These are phyloP conservation scores for Limtongia smithiae DNA, from an alignment of 805 yeast species.

Conservation along the genomic window DNA sequence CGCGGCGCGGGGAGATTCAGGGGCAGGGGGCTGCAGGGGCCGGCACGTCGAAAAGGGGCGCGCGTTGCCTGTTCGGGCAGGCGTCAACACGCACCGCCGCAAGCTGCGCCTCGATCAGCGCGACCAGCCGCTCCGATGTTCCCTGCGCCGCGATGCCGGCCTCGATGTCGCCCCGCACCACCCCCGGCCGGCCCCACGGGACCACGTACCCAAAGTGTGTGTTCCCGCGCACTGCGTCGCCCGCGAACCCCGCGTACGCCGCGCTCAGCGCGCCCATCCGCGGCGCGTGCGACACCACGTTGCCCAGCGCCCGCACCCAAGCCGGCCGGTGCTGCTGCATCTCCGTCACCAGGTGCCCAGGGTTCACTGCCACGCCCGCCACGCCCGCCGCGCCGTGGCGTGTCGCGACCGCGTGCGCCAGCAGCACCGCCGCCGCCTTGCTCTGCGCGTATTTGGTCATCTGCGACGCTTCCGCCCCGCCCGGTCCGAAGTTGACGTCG, in stretches of 20 bases:
- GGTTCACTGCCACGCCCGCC: constrained; percentile 23
- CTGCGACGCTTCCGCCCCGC: constrained; percentile 1
- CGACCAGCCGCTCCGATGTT: constrained; percentile 38
- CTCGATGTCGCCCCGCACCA: constrained; percentile 8
- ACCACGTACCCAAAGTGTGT: constrained; percentile 41
- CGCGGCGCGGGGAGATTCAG: constrained; percentile 94
- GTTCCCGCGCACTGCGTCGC: constrained; percentile 36
- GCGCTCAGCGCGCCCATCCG: constrained; percentile 46
- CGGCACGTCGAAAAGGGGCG: constrained; percentile 82
- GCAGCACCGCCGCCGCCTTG: constrained; percentile 41
- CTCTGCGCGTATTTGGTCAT: constrained; percentile 42
- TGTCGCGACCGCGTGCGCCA: constrained; percentile 17
- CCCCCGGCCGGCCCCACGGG: constrained; percentile 45
- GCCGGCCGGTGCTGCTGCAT: constrained; percentile 28
- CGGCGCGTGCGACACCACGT: constrained; percentile 23
- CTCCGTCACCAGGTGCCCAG: constrained; percentile 24
- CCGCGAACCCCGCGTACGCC: constrained; percentile 44
- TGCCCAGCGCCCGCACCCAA: constrained; percentile 22
- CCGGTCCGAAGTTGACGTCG: constrained; percentile 35
- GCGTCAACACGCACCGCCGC: no score
- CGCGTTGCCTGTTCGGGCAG: no score
- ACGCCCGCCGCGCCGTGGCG: constrained; percentile 6
- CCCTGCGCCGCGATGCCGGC: constrained; percentile 8
- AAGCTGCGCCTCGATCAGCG: constrained; percentile 37
- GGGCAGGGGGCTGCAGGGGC: constrained; percentile 91